These are phyloP conservation scores for Sporothrix protearum DNA, from an alignment of 2,329 filamentous ascomycete genomes.

Conservation along the genomic window DNA sequence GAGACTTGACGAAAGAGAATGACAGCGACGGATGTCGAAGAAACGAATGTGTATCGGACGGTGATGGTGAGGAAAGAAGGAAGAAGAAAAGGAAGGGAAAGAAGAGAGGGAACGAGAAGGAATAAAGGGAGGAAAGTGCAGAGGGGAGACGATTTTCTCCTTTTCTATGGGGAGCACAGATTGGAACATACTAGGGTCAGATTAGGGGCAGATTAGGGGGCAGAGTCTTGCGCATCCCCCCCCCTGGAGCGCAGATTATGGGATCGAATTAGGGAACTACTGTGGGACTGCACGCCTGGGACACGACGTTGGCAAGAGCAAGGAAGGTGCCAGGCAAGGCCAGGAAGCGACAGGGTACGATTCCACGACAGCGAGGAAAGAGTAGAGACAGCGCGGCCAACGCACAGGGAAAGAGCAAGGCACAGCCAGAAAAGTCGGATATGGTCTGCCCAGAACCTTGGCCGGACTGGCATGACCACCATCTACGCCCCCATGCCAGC, in stretches of 20 bases:
- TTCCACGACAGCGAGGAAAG: too few species aligned
- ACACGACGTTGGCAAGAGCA: constrained; percentile 9
- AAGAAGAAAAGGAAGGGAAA: neutral
- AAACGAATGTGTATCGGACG: constrained; percentile 23
- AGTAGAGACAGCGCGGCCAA: neutral
- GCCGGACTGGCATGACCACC: constrained; percentile 2
- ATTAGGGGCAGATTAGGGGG: neutral
- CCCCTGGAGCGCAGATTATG: constrained; percentile 16
- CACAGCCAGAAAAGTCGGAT: neutral
- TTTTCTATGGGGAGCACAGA: constrained; percentile 3
- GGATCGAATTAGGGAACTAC: constrained; percentile 1
- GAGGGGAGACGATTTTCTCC: neutral
- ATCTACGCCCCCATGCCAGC: neutral
- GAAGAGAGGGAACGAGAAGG: neutral
- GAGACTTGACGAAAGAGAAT: constrained; percentile 20
- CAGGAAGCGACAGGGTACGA: neutral
- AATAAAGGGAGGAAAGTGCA: neutral
- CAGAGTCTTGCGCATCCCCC: neutral
- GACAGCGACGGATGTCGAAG: constrained; percentile 12
- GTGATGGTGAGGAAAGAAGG: constrained; percentile 4
- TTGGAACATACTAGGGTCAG: neutral
- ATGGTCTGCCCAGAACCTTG: neutral
- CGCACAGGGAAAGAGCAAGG: constrained; percentile 3
- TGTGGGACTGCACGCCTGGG: constrained; percentile 7
- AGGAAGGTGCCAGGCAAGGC: neutral